Conservation (phyloP, 495 filamentous ascomycete species). For the Daldinia vernicosa region DNA sequence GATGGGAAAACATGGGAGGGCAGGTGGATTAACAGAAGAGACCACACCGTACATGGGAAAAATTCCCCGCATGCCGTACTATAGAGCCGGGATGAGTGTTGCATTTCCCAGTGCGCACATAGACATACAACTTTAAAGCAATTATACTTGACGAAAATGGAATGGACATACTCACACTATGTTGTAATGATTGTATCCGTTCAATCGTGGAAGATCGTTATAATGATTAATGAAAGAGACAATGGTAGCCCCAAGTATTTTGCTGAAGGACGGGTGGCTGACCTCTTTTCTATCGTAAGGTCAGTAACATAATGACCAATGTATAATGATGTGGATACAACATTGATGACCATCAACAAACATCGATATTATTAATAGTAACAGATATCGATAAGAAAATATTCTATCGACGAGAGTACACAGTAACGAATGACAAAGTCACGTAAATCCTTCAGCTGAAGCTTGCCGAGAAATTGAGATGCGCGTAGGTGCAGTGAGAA, state of each 20-base stretch:
- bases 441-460: conserved; percentile 42
- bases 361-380: conserved; percentile 38
- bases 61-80: conserved; percentile 37
- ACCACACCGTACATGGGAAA: conserved; percentile 16
- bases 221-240: conserved; percentile 1
- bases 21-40: conserved; percentile 26
- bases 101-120: conserved; percentile 14
- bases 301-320: conserved; percentile 18
- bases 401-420: neutral
- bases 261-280: conserved; percentile 16
- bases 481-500: conserved; percentile 7
- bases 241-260: neutral
- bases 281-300: conserved; percentile 31
- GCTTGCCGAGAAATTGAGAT: conserved; percentile 17
- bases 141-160: conserved; percentile 5
- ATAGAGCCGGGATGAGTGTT: conserved; percentile 28
- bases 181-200: neutral
- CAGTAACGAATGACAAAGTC: conserved; percentile 30
- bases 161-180: conserved; percentile 30
- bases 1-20: conserved; percentile 19
- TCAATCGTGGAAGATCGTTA: neutral
- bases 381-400: conserved; percentile 30
- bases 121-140: conserved; percentile 4
- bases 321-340: conserved; percentile 34
- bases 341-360: conserved; percentile 35